phyloP scores from a whole-genome alignment of 2,329 filamentous ascomycete genomes.

The Chrysoporthe puriensis region DNA sequence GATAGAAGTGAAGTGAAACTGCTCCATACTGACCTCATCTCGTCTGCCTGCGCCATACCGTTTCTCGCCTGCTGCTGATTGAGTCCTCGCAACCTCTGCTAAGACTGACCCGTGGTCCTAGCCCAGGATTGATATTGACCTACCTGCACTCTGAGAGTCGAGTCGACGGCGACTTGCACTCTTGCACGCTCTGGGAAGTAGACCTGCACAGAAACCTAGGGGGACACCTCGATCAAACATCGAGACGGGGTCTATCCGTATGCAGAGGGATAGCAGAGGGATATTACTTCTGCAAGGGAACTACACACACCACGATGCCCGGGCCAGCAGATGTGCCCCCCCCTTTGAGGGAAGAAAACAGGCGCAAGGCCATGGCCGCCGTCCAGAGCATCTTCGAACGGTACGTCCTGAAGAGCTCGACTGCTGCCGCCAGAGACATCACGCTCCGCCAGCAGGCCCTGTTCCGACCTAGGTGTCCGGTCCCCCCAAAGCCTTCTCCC shows the following conservation, averaged over 20 bases:
- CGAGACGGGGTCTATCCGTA: no score
- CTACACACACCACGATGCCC: conserved; percentile 1
- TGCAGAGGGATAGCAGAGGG: not conserved
- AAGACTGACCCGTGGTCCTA: not conserved
- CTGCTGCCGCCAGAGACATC: not conserved
- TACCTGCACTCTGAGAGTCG: no score
- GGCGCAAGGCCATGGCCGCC: conserved; percentile 23
- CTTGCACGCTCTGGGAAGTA: no score
- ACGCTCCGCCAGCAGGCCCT: not conserved
- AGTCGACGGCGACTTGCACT: no score
- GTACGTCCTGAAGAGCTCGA: not conserved
- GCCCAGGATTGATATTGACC: not conserved
- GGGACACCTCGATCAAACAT: not conserved
- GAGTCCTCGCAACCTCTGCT: not conserved
- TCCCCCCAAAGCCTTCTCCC: not conserved
- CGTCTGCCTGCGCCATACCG: not conserved
- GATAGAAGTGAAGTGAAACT: not conserved
- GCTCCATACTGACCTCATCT: not conserved
- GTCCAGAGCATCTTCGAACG: conserved; percentile 28
- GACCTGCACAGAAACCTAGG: not conserved
- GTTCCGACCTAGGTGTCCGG: not conserved
- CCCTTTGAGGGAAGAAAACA: conserved; percentile 20
- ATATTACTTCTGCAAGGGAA: not conserved
- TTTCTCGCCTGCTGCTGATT: not conserved
- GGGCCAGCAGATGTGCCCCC: conserved; percentile 4